phyloP scores from a whole-genome alignment of 2,329 filamentous ascomycete genomes.

The Monosporascus ibericus region DNA sequence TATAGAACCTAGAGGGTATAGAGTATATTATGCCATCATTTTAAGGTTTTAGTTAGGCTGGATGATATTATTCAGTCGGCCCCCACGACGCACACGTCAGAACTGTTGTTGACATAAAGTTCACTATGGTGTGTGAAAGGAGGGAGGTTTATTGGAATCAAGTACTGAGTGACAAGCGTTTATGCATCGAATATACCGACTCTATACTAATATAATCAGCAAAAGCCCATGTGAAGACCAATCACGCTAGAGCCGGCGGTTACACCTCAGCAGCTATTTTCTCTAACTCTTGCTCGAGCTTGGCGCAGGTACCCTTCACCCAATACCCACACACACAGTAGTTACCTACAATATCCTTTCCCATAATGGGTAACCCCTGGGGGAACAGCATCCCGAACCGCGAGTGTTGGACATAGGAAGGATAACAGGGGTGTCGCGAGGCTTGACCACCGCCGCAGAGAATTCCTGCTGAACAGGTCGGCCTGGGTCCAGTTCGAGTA shows the following conservation, averaged over 20 bases:
- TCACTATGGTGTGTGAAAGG: too few species aligned
- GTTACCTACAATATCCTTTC: constrained; percentile 23
- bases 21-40: too few species aligned
- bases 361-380: constrained; percentile 22
- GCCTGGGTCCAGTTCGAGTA: constrained; percentile 29
- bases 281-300: constrained; percentile 10
- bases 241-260: too few species aligned
- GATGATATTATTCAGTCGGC: too few species aligned
- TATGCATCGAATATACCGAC: background rate
- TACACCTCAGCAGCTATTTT: background rate
- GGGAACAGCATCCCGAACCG: constrained; percentile 8
- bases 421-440: constrained; percentile 2
- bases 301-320: constrained; percentile 17
- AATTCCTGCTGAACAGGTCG: constrained; percentile 22
- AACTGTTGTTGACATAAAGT: too few species aligned
- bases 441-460: constrained; percentile 12
- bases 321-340: constrained; percentile 23
- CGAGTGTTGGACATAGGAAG: constrained; percentile 20
- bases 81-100: too few species aligned
- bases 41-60: too few species aligned
- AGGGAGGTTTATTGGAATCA: too few species aligned
- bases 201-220: too few species aligned
- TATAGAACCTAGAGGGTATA: too few species aligned
- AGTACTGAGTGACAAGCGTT: background rate
- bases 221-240: too few species aligned